Percentiles rank a stretch among this genome's conserved stretches.
These are phyloP conservation scores for Astrephomene gubernaculifera DNA, from an alignment of 139 green algal genomes.

Conservation along the genomic window DNA sequence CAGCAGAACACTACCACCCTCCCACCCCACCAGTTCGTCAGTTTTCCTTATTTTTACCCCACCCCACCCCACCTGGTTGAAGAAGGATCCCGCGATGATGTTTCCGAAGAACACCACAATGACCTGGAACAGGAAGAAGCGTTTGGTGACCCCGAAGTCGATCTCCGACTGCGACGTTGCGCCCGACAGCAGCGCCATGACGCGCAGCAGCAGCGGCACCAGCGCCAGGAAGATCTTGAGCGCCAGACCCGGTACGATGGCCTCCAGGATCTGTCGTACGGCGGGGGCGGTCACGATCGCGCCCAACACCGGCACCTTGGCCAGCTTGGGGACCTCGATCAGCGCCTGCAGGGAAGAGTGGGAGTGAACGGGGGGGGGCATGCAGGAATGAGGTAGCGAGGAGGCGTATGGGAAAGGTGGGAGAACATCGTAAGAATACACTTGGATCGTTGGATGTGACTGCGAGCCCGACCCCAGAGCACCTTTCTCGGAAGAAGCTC, in stretches of 20 bases:
- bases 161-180: constrained; percentile 45
- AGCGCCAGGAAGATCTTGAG: constrained; percentile 81
- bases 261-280: constrained; percentile 50
- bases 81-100: constrained; percentile 61
- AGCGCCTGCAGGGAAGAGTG: constrained; percentile 42
- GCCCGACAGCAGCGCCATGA: constrained; percentile 70
- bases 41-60: no score
- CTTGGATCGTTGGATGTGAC: no score
- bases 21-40: no score
- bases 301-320: constrained; percentile 11
- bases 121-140: constrained; percentile 64
- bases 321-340: constrained; percentile 49
- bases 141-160: constrained; percentile 51
- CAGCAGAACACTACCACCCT: no score
- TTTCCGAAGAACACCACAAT: constrained; percentile 62
- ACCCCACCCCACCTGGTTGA: constrained; percentile 63
- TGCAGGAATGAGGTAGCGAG: no score
- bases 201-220: constrained; percentile 69
- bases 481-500: no score
- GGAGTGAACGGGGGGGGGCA: no score
- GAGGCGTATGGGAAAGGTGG: no score
- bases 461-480: no score
- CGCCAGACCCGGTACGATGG: constrained; percentile 41
- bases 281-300: constrained; percentile 43
- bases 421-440: no score